Evolutionary conservation across 2,329 filamentous ascomycete genomes (phyloP).

Genomic region (Colletotrichum higginsianum): DNA sequence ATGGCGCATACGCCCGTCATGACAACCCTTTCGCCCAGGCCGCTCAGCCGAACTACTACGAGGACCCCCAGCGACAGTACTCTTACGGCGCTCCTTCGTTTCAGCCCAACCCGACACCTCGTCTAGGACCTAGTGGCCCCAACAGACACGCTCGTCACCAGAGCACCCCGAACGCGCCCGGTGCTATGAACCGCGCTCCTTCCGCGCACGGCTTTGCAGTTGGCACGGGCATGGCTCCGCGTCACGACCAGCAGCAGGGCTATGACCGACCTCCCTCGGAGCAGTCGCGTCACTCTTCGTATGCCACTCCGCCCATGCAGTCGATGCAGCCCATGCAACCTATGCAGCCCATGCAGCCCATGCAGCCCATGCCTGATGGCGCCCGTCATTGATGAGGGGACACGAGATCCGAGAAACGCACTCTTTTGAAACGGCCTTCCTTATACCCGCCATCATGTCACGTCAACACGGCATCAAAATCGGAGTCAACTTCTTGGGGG

Average conservation of each 20-base stretch:
- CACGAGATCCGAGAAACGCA: constrained; percentile 32
- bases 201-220: constrained; percentile 41
- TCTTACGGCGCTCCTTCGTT: constrained; percentile 32
- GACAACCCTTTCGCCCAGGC: constrained; percentile 35
- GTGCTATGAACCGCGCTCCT: constrained; percentile 39
- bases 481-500: constrained; percentile 37
- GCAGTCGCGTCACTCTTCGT: constrained; percentile 28
- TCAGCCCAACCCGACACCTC: constrained; percentile 31
- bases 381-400: constrained; percentile 31
- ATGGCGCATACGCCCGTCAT: constrained; percentile 42
- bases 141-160: constrained; percentile 50
- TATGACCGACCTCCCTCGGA: constrained; percentile 38
- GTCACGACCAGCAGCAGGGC: constrained; percentile 31
- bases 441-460: constrained; percentile 35
- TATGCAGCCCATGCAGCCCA: constrained; percentile 12
- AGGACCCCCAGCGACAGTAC: constrained; percentile 44
- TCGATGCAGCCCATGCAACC: constrained; percentile 35
- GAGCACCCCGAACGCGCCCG: constrained; percentile 48
- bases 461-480: constrained; percentile 34
- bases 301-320: constrained; percentile 31
- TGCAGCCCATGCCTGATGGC: constrained; percentile 28
- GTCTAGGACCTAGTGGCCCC: constrained; percentile 24
- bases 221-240: constrained; percentile 33
- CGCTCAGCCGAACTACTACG: constrained; percentile 45
- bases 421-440: constrained; percentile 40